phyloP scores from a whole-genome alignment of 257 asterid species.

The Solanum acaule region DNA sequence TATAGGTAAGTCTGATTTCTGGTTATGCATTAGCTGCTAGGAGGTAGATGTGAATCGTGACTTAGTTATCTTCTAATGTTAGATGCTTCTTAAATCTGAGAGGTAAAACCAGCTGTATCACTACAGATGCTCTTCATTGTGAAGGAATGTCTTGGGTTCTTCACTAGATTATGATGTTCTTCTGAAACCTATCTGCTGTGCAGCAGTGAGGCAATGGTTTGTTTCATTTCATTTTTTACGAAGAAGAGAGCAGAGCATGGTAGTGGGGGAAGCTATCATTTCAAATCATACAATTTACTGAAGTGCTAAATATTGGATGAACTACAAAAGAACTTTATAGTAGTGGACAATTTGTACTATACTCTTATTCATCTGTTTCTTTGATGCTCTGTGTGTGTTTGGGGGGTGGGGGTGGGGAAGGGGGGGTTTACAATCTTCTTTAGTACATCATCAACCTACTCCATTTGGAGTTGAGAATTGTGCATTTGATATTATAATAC shows the following conservation, averaged over 20 bases:
- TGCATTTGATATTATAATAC: neutral
- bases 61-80: neutral
- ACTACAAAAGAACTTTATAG: neutral
- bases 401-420: neutral
- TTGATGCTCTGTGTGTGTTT: neutral
- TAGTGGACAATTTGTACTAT: neutral
- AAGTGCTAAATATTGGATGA: neutral
- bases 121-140: neutral
- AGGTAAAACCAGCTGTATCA: neutral
- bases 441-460: neutral
- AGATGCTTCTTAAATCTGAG: neutral
- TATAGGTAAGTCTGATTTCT: neutral
- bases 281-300: neutral
- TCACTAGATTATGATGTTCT: neutral
- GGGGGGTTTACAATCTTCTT: neutral
- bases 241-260: neutral
- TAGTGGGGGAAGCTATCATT: neutral
- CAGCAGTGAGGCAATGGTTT: neutral
- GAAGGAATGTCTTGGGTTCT: neutral
- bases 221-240: neutral
- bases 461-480: neutral
- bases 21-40: neutral
- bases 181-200: neutral
- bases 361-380: neutral
- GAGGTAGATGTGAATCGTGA: neutral